A percentile compares a stretch with the other conserved stretches of the same genome.
Conservation (phyloP, 352 stramenopile species). For the Phytophthora fragariae region DNA sequence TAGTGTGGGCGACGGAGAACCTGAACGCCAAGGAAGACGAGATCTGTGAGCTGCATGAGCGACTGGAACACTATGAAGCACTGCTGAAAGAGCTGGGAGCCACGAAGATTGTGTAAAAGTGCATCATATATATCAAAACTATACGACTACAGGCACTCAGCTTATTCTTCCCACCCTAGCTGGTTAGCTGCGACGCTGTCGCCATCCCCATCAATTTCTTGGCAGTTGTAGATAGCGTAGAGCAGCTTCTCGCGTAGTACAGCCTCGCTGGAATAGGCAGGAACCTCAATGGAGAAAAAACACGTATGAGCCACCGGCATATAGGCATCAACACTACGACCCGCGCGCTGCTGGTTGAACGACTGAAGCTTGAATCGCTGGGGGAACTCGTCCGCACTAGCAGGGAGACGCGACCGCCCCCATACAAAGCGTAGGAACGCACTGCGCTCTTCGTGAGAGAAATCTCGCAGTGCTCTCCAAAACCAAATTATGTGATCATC, state of each 20-base stretch:
- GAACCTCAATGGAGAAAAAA: conserved; percentile 98
- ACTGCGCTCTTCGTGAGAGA: conserved; percentile 86
- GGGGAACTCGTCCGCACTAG: conserved; percentile 83
- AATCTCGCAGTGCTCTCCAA: conserved; percentile 80
- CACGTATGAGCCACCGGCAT: conserved; percentile 98
- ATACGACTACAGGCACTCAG: not conserved
- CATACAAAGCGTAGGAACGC: conserved; percentile 93
- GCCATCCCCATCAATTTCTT: conserved; percentile 92
- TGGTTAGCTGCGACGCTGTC: conserved; percentile 85
- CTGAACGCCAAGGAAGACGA: conserved; percentile 39
- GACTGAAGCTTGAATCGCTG: conserved; percentile 94
- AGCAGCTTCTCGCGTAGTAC: conserved; percentile 82
- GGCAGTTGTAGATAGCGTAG: conserved; percentile 95
- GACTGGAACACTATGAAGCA: conserved; percentile 29
- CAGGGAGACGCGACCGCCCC: conserved; percentile 90
- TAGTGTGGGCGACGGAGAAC: conserved; percentile 39
- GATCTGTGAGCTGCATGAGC: conserved; percentile 39
- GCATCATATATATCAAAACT: conserved; percentile 31
- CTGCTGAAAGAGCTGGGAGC: conserved; percentile 19
- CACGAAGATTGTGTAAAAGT: conserved; percentile 28
- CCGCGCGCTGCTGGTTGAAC: conserved; percentile 70
- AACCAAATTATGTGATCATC: conserved; percentile 90
- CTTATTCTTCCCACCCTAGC: conserved; percentile 77
- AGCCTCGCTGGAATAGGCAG: conserved; percentile 91
- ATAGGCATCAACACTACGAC: conserved; percentile 75